Base-by-base conservation (phyloP, 495 filamentous ascomycete genomes). In the Tetracladium setigerum region DNA sequence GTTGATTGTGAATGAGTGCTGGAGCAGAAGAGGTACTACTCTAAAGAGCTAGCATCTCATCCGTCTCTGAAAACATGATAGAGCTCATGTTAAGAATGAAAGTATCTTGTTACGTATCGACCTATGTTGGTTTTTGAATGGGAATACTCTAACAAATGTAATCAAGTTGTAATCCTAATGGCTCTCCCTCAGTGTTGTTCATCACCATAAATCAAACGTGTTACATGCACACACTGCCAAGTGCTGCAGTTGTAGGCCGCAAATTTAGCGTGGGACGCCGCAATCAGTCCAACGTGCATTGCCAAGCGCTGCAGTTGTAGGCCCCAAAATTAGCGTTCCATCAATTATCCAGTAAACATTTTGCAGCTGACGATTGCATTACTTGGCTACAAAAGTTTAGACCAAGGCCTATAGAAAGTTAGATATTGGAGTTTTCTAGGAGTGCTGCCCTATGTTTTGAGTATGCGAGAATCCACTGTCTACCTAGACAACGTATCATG, bases 211-310 rank as follows among this genome's bases (percentile, higher is more conserved):
- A 48, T 6, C 32, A 10, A 40, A 19, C 36, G 35, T 48, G 45
- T 27, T 48, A 24, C 45, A 41, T 34, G 35, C 33, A 4, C 3
- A 13, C 45, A 48, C 4, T 6, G 4, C 4, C 27, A 10, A 44
- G 12, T 34, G 14, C 18, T 40, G 17, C 27, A 4, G 19, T 44
- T 44, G 47, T 50, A 50, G 47, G 47, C 47, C 47, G 44, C 47
- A 50, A 50, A 49, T 44, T 50, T 44, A 16, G 36, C 15, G 36
- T 38, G 36, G 36, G 12, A 16, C 14, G 17, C 7, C 15, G 15
- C n/a, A 47, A 16, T 19, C 34, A 40, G 22, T 4, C 10, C 16
- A 7, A 17, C 34, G 17, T 15, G 40, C n/a, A 39, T 30, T 36
- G 5, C 22, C 2, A 47, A 24, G 15, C 36, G 31, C 12, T 27